Percentiles rank a stretch among this genome's conserved stretches.
These are phyloP conservation scores for Fusarium sp. DNA, from an alignment of 2,329 filamentous ascomycete species.

Conservation along the genomic window DNA sequence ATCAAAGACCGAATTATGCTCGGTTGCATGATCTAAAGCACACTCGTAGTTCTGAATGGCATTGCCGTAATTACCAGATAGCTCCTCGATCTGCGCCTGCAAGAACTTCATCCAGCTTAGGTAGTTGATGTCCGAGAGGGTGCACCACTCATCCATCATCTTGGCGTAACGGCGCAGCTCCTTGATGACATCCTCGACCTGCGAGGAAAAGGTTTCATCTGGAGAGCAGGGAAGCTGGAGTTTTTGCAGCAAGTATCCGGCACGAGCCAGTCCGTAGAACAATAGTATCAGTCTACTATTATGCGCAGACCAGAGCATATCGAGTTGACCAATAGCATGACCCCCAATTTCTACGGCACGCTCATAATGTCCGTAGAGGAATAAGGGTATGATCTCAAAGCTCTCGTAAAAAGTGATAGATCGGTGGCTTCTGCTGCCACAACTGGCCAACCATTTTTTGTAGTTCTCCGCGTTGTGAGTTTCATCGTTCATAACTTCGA, in stretches of 20 bases:
- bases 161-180: constrained; percentile 67
- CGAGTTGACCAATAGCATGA: constrained; percentile 59
- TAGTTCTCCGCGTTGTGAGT: constrained; percentile 70
- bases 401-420: constrained; percentile 77
- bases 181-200: constrained; percentile 62
- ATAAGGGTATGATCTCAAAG: constrained; percentile 72
- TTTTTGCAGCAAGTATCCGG: constrained; percentile 63
- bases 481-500: constrained; percentile 74
- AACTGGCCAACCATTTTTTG: constrained; percentile 68
- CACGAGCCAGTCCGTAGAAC: constrained; percentile 70
- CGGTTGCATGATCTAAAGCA: constrained; percentile 77
- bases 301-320: constrained; percentile 69
- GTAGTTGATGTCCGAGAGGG: constrained; percentile 78
- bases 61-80: constrained; percentile 66
- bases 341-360: constrained; percentile 69
- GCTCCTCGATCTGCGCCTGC: constrained; percentile 75
- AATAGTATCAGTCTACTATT: constrained; percentile 69
- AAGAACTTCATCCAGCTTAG: constrained; percentile 75
- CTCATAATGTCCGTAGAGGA: constrained; percentile 72
- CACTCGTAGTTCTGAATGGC: constrained; percentile 76
- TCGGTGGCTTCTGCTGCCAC: constrained; percentile 69
- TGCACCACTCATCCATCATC: constrained; percentile 73
- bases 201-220: constrained; percentile 58
- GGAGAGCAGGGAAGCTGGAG: constrained; percentile 61
- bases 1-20: constrained; percentile 75